A percentile compares a stretch with the other conserved stretches of the same genome.
These are phyloP conservation scores for Fusarium caatingaense DNA, from an alignment of 2,329 filamentous ascomycete genomes.

Conservation along the genomic window DNA sequence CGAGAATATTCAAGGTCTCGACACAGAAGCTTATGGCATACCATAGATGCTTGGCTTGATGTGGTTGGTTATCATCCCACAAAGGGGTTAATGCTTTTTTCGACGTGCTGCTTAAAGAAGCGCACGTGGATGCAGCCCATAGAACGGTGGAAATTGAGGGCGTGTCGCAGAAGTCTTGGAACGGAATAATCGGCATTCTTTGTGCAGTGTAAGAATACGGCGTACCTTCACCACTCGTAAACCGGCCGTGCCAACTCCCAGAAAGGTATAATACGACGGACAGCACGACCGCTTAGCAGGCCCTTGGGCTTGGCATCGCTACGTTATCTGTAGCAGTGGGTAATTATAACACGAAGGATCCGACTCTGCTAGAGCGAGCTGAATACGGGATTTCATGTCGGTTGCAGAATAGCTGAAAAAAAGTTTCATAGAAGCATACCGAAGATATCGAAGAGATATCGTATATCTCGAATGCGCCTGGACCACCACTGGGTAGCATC, in stretches of 20 bases:
- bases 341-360: slow-evolving; percentile 17
- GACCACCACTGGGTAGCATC: slow-evolving; percentile 20
- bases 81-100: slow-evolving; percentile 41
- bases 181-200: slow-evolving; percentile 46
- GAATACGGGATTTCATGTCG: slow-evolving; percentile 35
- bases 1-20: slow-evolving; percentile 26
- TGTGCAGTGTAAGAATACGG: slow-evolving; percentile 31
- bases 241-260: slow-evolving; percentile 36
- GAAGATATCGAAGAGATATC: slow-evolving; percentile 23
- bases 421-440: slow-evolving; percentile 14
- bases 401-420: slow-evolving; percentile 11
- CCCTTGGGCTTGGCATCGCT: slow-evolving; percentile 31
- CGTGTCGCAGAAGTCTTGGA: slow-evolving; percentile 46
- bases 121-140: slow-evolving; percentile 42
- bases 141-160: slow-evolving; percentile 46
- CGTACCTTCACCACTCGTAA: slow-evolving; percentile 31
- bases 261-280: slow-evolving; percentile 36
- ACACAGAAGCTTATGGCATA: slow-evolving; percentile 34
- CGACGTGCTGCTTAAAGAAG: slow-evolving; percentile 29
- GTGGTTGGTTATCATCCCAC: slow-evolving; percentile 35
- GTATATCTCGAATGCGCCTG: slow-evolving; percentile 6
- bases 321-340: slow-evolving; percentile 17
- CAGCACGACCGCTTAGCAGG: slow-evolving; percentile 33
- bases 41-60: slow-evolving; percentile 28
- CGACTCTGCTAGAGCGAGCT: slow-evolving; percentile 9